Evolutionary conservation across 164 flowering plant species (phyloP).

Genomic region (Aristolochia contorta): DNA sequence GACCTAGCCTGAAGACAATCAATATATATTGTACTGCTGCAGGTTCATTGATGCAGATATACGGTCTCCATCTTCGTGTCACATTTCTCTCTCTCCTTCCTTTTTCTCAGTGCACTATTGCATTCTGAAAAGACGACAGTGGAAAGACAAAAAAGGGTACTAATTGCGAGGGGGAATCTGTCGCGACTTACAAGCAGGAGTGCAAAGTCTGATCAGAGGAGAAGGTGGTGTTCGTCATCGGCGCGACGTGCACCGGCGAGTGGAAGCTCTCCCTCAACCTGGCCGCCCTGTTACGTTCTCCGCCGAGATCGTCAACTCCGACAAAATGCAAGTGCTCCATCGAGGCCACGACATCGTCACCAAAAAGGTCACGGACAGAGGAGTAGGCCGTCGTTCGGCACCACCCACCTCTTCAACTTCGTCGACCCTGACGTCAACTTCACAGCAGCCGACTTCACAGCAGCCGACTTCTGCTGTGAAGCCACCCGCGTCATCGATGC

Average conservation of each 20-base stretch:
- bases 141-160: too few relatives aligned
- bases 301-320: slow-evolving; percentile 71
- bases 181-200: too few relatives aligned
- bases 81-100: too few relatives aligned
- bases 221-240: slow-evolving; percentile 70
- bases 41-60: too few relatives aligned
- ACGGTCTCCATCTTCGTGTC: too few relatives aligned
- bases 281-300: slow-evolving; percentile 46
- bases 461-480: slow-evolving; percentile 31
- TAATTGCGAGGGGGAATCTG: too few relatives aligned
- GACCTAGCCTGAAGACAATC: too few relatives aligned
- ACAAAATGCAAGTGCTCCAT: slow-evolving; percentile 81
- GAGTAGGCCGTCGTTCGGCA: slow-evolving; percentile 61
- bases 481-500: slow-evolving; percentile 33
- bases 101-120: too few relatives aligned
- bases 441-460: slow-evolving; percentile 38
- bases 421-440: slow-evolving; percentile 41
- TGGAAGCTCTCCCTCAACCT: slow-evolving; percentile 69
- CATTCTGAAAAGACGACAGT: too few relatives aligned
- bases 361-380: slow-evolving; percentile 61
- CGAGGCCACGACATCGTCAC: slow-evolving; percentile 60
- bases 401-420: slow-evolving; percentile 54
- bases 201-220: too few relatives aligned
- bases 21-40: too few relatives aligned
- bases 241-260: slow-evolving; percentile 86